These are phyloP conservation scores for Yarrowia keelungensis DNA, from an alignment of 805 yeast species.

Conservation along the genomic window DNA sequence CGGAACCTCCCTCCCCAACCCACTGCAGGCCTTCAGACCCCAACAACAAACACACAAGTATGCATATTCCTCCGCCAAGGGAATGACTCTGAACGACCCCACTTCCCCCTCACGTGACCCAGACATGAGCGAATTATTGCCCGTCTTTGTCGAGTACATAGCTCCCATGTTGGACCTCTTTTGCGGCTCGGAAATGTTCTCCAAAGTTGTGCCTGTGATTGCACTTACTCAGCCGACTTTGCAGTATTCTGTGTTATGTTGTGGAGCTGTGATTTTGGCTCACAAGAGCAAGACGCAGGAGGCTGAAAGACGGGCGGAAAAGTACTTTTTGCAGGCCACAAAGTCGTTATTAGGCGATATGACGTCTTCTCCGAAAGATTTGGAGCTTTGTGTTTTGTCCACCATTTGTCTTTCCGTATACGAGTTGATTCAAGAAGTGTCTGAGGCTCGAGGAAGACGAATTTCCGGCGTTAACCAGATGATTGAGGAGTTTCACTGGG, in stretches of 20 bases:
- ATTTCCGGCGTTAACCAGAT: conserved; percentile 28
- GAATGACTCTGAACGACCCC: conserved; percentile 31
- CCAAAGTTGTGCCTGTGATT: conserved; percentile 29
- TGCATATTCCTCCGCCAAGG: conserved; percentile 18
- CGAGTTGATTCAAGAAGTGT: conserved; percentile 28
- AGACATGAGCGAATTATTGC: conserved; percentile 15
- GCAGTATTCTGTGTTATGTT: neutral
- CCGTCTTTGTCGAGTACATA: conserved; percentile 29
- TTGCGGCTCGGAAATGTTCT: conserved; percentile 33
- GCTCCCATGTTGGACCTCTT: conserved; percentile 31
- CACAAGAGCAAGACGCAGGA: conserved; percentile 1
- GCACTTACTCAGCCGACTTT: conserved; percentile 15
- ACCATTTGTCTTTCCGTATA: conserved; percentile 24
- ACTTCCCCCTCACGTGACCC: conserved; percentile 16
- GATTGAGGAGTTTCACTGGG: conserved; percentile 38
- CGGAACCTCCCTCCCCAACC: conserved; percentile 5
- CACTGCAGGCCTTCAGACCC: conserved; percentile 15
- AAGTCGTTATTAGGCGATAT: conserved; percentile 17
- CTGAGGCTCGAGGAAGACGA: conserved; percentile 24
- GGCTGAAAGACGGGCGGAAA: conserved; percentile 8
- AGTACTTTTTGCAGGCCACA: conserved; percentile 29
- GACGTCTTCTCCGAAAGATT: conserved; percentile 17
- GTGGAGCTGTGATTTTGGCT: conserved; percentile 29
- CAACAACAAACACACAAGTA: conserved; percentile 5
- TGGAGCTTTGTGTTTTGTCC: conserved; percentile 18